Base-by-base conservation (phyloP, 1,284 basidiomycete genomes). In the Pascua sp. region DNA sequence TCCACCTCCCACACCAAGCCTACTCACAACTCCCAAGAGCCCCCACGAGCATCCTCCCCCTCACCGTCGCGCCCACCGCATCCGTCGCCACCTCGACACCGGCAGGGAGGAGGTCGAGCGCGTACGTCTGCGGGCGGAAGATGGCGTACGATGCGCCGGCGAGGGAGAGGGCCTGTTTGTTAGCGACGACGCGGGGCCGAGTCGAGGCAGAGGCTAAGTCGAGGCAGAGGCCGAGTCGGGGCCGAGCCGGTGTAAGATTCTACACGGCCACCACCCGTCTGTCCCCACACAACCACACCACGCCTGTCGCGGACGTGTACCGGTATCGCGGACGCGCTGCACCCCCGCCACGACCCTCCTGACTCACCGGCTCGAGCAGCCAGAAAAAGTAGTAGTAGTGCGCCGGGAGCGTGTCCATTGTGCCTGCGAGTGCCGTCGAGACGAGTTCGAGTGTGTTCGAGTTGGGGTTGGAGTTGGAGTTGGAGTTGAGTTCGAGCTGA, bases 1-100 rank as follows among this genome's bases (percentile, higher is more conserved):
- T 32, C 24, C 11, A 40, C n/a, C 8, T 11, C 10, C n/a, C n/a
- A n/a, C 40, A 8, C 8, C 38, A 18, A 4, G 10, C 36, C 5
- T 1, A 70, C 74, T 51, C 47, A 78, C 78, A 78, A 24, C 67
- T 74, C 2, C 78, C 78, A n/a, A 80, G 65, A 41, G 72, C 71
- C 0, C 70, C 64, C 4, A 74, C 64, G 1, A 78, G 62, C 52
- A 76, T 66, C 37, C 69, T 59, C 0, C 74, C 77, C 17, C 76
- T 63, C 7, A 70, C 60, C 0, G 69, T 69, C 13, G 44, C 40
- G 2, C 68, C 68, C 5, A 74, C 60, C 0, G 51, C 52, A 2
- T 54, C 48, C 0, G 67, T 67, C 15, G 61, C 54, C 12, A 52
- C 40, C 54, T 74, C 67, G 0, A 75, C 50, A 5, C 52, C 48